Evolutionary conservation across 106 monocot species (phyloP).

Genomic region (Amphibolis antarctica): DNA sequence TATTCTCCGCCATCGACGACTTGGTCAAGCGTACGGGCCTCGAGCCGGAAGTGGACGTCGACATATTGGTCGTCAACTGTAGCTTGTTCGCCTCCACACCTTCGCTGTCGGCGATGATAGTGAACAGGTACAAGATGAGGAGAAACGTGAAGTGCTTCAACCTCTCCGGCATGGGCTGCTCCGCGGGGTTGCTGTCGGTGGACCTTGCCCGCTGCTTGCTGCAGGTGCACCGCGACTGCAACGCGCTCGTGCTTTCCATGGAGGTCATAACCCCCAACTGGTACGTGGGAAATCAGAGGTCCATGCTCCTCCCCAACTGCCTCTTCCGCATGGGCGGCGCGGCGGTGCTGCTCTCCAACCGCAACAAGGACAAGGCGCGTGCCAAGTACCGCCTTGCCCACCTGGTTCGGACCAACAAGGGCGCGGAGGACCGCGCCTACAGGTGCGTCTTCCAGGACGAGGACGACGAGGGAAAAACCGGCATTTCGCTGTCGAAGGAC

Average conservation of each 20-base stretch:
- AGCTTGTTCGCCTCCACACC: constrained; percentile 17
- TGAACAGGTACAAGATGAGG: constrained; percentile 19
- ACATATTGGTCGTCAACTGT: constrained; percentile 19
- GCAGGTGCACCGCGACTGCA: constrained; percentile 10
- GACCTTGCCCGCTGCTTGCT: constrained; percentile 15
- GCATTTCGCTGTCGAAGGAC: constrained; percentile 12
- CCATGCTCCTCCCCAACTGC: neutral
- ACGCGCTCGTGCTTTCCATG: neutral
- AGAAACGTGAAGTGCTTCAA: constrained; percentile 16
- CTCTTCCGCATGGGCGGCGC: constrained; percentile 21
- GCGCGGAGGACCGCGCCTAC: no score
- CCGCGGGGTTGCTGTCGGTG: constrained; percentile 15
- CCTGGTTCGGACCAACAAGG: constrained; percentile 10
- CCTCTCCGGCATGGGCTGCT: constrained; percentile 16
- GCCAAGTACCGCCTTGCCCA: constrained; percentile 15
- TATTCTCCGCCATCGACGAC: constrained; percentile 6
- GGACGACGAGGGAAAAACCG: no score
- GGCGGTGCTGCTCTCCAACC: constrained; percentile 17
- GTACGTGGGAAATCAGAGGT: constrained; percentile 1
- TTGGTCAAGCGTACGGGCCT: constrained; percentile 3
- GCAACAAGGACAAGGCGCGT: constrained; percentile 1
- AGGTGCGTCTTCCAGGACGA: no score
- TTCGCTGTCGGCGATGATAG: constrained; percentile 12
- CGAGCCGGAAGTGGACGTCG: constrained; percentile 15
- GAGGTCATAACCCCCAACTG: constrained; percentile 9